Percentiles rank a stretch among this genome's conserved stretches.
These are phyloP conservation scores for Pinus tabuliformis DNA, from an alignment of 75 land plant genomes.

Conservation along the genomic window DNA sequence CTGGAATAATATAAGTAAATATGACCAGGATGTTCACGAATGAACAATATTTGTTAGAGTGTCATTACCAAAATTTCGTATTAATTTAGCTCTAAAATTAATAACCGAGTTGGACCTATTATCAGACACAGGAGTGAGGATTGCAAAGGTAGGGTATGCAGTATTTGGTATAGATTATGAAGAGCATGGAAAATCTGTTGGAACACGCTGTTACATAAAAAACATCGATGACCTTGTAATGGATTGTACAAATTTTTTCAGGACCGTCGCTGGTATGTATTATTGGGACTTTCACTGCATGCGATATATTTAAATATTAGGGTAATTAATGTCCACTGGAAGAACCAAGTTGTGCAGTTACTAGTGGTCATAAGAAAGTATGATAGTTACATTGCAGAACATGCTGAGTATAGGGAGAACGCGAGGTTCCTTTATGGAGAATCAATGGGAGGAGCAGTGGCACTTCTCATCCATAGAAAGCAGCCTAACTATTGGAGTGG, in stretches of 20 bases:
- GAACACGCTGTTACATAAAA: slow-evolving; percentile 38
- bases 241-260: slow-evolving; percentile 47
- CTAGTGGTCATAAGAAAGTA: fast-evolving
- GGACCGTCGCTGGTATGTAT: slow-evolving; percentile 34
- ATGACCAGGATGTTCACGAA: too few relatives aligned
- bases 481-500: slow-evolving; percentile 15
- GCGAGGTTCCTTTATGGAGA: slow-evolving; percentile 26
- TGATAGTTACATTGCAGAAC: background rate
- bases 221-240: slow-evolving; percentile 45
- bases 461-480: slow-evolving; percentile 14
- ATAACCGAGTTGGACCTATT: too few relatives aligned
- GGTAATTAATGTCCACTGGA: too few relatives aligned
- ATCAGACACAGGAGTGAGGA: slow-evolving; percentile 40
- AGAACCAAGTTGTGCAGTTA: too few relatives aligned
- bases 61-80: too few relatives aligned
- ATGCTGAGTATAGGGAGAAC: slow-evolving; percentile 11
- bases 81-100: too few relatives aligned
- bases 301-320: too few relatives aligned
- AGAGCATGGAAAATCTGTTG: slow-evolving; percentile 71
- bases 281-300: too few relatives aligned
- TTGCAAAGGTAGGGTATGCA: slow-evolving; percentile 57
- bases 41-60: too few relatives aligned
- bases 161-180: slow-evolving; percentile 68
- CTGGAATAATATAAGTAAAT: too few relatives aligned
- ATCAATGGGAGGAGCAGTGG: slow-evolving; percentile 32